A percentile compares a stretch with the other conserved stretches of the same genome.
Conservation (phyloP, 192 early-diverging fungal genomes). For the Martensiomyces pterosporus region DNA sequence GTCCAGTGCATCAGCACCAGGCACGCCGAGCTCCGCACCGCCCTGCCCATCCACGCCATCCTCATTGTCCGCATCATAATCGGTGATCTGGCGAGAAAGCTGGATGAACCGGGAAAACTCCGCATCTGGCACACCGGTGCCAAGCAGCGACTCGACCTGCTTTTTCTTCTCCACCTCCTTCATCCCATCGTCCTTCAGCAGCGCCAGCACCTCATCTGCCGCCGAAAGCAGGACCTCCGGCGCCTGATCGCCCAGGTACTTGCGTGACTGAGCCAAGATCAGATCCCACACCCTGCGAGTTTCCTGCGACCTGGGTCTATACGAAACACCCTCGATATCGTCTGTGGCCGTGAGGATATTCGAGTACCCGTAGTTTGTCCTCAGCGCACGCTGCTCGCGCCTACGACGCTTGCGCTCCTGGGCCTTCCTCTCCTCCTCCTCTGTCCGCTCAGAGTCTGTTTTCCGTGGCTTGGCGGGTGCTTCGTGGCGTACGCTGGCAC, state of each 20-base stretch:
- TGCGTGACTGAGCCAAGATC: conserved; percentile 77
- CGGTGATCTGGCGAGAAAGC: conserved; percentile 92
- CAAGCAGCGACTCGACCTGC: conserved; percentile 73
- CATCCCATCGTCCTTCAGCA: conserved; percentile 76
- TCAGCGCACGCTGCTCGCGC: conserved; percentile 23
- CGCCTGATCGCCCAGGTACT: conserved; percentile 81
- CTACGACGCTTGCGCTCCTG: conserved; percentile 13
- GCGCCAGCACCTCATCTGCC: conserved; percentile 76
- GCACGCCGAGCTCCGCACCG: conserved; percentile 55
- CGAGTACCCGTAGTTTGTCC: conserved; percentile 63
- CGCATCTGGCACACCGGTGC: conserved; percentile 62
- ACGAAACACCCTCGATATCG: conserved; percentile 76
- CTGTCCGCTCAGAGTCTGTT: conserved; percentile 52
- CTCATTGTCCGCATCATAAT: conserved; percentile 63
- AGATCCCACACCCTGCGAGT: conserved; percentile 86
- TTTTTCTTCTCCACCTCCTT: conserved; percentile 90
- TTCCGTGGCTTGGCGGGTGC: conserved; percentile 59
- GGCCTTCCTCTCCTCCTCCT: conserved; percentile 43
- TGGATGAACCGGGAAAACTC: conserved; percentile 86
- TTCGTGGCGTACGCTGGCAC: conserved; percentile 68
- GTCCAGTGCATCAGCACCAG: conserved; percentile 60
- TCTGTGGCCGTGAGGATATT: conserved; percentile 79
- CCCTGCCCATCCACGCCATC: conserved; percentile 42
- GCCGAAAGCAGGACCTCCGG: conserved; percentile 88
- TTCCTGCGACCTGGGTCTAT: conserved; percentile 87